A percentile compares a stretch with the other conserved stretches of the same genome.
These are phyloP conservation scores for Orbilia blumenaviensis DNA, from an alignment of 2,329 filamentous ascomycete genomes.

Conservation along the genomic window DNA sequence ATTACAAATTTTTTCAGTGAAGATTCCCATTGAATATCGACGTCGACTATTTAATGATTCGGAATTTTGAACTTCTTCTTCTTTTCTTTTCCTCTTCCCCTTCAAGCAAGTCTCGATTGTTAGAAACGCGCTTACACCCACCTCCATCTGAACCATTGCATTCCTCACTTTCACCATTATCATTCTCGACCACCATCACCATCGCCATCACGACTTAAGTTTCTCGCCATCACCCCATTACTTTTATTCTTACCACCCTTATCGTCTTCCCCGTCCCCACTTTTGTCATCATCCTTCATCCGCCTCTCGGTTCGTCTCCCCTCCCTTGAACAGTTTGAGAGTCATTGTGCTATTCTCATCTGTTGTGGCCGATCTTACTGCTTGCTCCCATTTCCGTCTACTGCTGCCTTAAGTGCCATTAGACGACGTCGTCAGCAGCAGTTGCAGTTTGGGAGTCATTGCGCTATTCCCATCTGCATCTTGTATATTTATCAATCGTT, in stretches of 20 bases:
- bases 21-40: too few species aligned
- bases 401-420: not conserved
- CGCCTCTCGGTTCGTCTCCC: not conserved
- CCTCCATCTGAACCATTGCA: too few species aligned
- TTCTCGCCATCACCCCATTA: not conserved
- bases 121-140: not conserved
- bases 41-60: not conserved
- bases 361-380: not conserved
- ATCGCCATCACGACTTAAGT: not conserved
- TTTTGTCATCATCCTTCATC: not conserved
- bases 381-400: not conserved
- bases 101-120: not conserved
- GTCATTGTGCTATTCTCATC: not conserved
- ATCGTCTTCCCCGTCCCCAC: not conserved
- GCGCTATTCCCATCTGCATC: not conserved
- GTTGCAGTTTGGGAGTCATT: not conserved
- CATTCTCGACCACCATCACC: too few species aligned
- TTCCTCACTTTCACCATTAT: not conserved
- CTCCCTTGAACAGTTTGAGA: not conserved
- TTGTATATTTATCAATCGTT: not conserved
- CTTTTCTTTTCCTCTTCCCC: not conserved
- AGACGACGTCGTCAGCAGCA: not conserved
- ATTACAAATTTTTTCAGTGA: too few species aligned
- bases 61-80: not conserved
- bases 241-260: not conserved